Percentiles rank a stretch among this genome's conserved stretches.
Evolutionary conservation across 2,329 filamentous ascomycete species (phyloP).

Genomic region (Botrytis sinoallii): DNA sequence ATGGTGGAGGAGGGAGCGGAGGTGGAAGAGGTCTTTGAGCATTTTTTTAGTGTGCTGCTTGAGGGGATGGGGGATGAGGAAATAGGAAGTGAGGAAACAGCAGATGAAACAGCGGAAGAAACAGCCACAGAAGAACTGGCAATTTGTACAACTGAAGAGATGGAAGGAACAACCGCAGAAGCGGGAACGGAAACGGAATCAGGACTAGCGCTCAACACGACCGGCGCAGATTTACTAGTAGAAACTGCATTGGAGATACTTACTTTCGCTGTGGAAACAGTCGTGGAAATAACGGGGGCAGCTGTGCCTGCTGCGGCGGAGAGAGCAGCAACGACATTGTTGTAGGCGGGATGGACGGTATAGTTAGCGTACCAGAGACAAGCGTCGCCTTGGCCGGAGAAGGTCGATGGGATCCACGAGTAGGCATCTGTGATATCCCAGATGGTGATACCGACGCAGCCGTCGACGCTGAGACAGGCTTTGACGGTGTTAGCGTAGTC

Average conservation of each 20-base stretch:
- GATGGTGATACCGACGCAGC: slow-evolving; percentile 35
- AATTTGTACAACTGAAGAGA: not conserved
- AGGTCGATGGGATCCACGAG: slow-evolving; percentile 44
- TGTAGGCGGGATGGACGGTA: slow-evolving; percentile 45
- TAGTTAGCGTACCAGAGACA: slow-evolving; percentile 45
- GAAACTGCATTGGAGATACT: not conserved
- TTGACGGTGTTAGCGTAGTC: slow-evolving; percentile 44
- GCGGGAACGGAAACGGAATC: not conserved
- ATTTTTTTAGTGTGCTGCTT: not conserved
- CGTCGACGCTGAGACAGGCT: slow-evolving; percentile 28
- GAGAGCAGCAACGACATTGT: slow-evolving; percentile 39
- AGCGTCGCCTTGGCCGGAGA: slow-evolving; percentile 43
- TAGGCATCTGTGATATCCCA: slow-evolving; percentile 38
- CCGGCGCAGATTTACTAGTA: not conserved
- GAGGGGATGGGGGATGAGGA: not conserved
- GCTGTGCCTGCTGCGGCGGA: slow-evolving; percentile 17
- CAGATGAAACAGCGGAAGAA: not conserved
- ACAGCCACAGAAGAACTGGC: not conserved
- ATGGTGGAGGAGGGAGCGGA: not conserved
- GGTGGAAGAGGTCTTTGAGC: not conserved
- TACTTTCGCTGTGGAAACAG: slow-evolving; percentile 1
- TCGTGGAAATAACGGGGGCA: slow-evolving; percentile 2
- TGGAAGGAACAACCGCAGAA: not conserved
- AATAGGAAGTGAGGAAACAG: not conserved
- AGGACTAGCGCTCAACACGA: not conserved